Conservation (phyloP, 2,329 filamentous ascomycete genomes). For the Incumbomyces delicatus region DNA sequence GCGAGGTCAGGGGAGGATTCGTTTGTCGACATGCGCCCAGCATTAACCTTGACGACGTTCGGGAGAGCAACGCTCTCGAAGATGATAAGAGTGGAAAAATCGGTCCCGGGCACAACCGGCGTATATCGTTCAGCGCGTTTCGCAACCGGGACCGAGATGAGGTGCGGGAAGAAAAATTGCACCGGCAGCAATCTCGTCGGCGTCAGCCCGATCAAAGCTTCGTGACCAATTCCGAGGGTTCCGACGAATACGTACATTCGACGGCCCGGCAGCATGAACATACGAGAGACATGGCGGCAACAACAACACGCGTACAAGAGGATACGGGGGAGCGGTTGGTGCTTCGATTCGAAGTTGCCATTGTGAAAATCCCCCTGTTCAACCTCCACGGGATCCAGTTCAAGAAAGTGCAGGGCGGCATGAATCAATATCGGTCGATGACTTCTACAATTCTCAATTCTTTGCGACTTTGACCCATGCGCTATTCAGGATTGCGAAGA, state of each 20-base stretch:
- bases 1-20: constrained; percentile 89
- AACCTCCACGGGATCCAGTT: constrained; percentile 94
- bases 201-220: constrained; percentile 58
- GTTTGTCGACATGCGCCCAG: constrained; percentile 79
- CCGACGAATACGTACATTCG: constrained; percentile 58
- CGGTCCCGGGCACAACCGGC: constrained; percentile 55
- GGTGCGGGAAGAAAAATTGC: constrained; percentile 48
- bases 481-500: not conserved
- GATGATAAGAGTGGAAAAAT: constrained; percentile 37
- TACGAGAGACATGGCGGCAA: constrained; percentile 66
- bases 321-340: constrained; percentile 78
- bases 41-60: constrained; percentile 70
- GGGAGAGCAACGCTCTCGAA: constrained; percentile 39
- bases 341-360: constrained; percentile 87
- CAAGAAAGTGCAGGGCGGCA: constrained; percentile 89
- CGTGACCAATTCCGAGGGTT: constrained; percentile 74
- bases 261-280: constrained; percentile 36
- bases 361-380: constrained; percentile 92
- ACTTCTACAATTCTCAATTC: constrained; percentile 88
- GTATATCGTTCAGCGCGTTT: constrained; percentile 68
- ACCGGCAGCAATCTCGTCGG: constrained; percentile 36
- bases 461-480: constrained; percentile 55
- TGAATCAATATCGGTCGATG: constrained; percentile 99
- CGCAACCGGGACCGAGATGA: constrained; percentile 62
- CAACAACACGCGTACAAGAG: constrained; percentile 81